A percentile compares a stretch with the other conserved stretches of the same genome.
Evolutionary conservation across 495 filamentous ascomycete species (phyloP).

Genomic region (Xylaria nigripes): DNA sequence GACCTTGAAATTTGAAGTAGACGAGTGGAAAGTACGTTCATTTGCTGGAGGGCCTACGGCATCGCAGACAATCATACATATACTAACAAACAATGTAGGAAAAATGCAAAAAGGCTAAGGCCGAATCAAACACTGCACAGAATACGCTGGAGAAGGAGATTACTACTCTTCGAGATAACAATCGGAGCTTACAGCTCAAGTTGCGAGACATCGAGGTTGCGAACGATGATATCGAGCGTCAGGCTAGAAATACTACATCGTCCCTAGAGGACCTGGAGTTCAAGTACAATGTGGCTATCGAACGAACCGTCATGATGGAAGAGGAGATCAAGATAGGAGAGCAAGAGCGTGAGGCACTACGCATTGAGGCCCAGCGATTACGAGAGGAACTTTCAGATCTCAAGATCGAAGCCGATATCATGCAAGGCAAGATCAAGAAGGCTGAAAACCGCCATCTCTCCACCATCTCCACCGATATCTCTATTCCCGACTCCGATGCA

Average conservation of each 20-base stretch:
- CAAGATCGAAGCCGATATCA: conserved; percentile 89
- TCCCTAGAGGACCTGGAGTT: conserved; percentile 95
- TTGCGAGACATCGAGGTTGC: conserved; percentile 92
- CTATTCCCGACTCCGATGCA: conserved; percentile 46
- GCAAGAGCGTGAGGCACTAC: conserved; percentile 75
- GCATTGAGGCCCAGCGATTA: conserved; percentile 82
- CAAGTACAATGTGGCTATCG: conserved; percentile 91
- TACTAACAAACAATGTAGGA: conserved; percentile 43
- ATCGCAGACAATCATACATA: neutral
- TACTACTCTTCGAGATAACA: conserved; percentile 75
- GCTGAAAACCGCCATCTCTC: conserved; percentile 45
- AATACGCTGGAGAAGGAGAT: conserved; percentile 91
- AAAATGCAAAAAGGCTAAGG: conserved; percentile 93
- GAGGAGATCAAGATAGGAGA: conserved; percentile 87
- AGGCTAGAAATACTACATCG: conserved; percentile 86
- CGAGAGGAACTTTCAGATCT: conserved; percentile 87
- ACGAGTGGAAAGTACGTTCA: conserved; percentile 91
- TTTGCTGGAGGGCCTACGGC: neutral
- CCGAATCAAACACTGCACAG: conserved; percentile 74
- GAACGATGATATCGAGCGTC: conserved; percentile 96
- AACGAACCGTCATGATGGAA: conserved; percentile 85
- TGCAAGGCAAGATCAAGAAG: conserved; percentile 80
- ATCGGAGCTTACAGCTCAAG: conserved; percentile 69
- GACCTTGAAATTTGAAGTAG: conserved; percentile 73
- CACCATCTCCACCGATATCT: conserved; percentile 43